phyloP scores from a whole-genome alignment of 108 stramenopile genomes.

The Skeletonema marinoi region DNA sequence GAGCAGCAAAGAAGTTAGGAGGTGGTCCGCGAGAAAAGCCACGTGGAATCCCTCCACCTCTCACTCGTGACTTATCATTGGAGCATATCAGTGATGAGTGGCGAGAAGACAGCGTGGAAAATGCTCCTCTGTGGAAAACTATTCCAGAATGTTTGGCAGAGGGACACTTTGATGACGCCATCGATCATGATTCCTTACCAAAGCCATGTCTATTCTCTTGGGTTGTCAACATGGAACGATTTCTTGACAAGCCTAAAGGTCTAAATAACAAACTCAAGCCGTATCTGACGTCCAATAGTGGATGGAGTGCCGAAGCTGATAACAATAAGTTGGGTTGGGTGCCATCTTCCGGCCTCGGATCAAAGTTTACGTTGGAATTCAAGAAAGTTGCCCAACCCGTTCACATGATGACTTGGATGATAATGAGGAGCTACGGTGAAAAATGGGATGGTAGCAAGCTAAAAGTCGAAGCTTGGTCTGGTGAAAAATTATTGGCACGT shows the following conservation, averaged over 20 bases:
- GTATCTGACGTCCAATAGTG: conserved; percentile 45
- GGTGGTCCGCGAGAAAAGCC: conserved; percentile 63
- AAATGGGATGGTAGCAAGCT: conserved; percentile 69
- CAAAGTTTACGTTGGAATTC: conserved; percentile 48
- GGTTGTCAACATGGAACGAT: conserved; percentile 60
- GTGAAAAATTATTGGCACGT: conserved; percentile 19
- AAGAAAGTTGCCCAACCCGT: conserved; percentile 52
- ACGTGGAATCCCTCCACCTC: conserved; percentile 64
- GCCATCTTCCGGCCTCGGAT: conserved; percentile 32
- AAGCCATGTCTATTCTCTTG: conserved; percentile 73
- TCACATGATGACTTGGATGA: conserved; percentile 63
- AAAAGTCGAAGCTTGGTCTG: conserved; percentile 39
- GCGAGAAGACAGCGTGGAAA: conserved; percentile 22
- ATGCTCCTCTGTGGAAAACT: conserved; percentile 28
- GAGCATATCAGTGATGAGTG: conserved; percentile 67
- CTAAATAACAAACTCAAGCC: conserved; percentile 52
- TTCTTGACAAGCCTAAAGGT: conserved; percentile 48
- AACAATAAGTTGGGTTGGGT: conserved; percentile 70
- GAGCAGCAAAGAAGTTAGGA: conserved; percentile 5
- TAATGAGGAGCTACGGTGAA: conserved; percentile 80
- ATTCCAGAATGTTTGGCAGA: conserved; percentile 22
- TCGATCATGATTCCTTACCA: conserved; percentile 2
- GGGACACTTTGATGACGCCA: conserved; percentile 4
- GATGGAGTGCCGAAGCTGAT: conserved; percentile 64
- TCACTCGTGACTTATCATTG: conserved; percentile 60